A percentile compares a stretch with the other conserved stretches of the same genome.
Evolutionary conservation across 1,284 basidiomycete species (phyloP).

Genomic region (Papiliotrema laurentii): DNA sequence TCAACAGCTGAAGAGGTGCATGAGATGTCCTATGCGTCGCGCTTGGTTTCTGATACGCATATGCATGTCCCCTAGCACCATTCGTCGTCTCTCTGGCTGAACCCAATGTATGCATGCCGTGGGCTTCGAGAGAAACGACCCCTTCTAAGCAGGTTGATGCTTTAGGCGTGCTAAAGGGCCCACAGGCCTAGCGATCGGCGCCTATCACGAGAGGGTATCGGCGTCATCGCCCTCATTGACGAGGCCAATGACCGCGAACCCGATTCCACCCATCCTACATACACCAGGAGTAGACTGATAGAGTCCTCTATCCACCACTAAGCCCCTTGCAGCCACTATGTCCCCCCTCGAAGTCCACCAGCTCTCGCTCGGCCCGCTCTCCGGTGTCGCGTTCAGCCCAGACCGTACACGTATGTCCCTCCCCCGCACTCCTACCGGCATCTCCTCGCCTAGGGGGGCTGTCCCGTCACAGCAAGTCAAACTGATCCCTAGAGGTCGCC

Average conservation of each 20-base stretch:
- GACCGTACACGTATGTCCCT: slow-evolving; percentile 70
- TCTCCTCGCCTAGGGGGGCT: not conserved
- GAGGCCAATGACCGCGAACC: not conserved
- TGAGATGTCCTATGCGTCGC: too few relatives aligned
- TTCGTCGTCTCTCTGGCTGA: too few relatives aligned
- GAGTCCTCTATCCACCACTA: slow-evolving; percentile 14
- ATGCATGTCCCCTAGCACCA: too few relatives aligned
- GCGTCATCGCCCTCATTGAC: not conserved
- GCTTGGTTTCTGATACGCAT: too few relatives aligned
- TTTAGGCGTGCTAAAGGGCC: too few relatives aligned
- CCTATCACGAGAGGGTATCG: not conserved
- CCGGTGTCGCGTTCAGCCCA: slow-evolving; percentile 86
- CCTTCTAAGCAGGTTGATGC: too few relatives aligned
- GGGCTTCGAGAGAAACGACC: too few relatives aligned
- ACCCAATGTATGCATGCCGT: too few relatives aligned
- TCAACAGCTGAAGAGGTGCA: too few relatives aligned
- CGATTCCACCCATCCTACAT: not conserved
- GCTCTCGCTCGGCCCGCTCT: slow-evolving; percentile 77
- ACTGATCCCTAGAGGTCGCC: slow-evolving; percentile 65
- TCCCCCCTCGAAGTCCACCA: slow-evolving; percentile 68
- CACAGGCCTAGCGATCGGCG: not conserved
- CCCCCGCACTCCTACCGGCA: not conserved
- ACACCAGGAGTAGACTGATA: slow-evolving; percentile 30
- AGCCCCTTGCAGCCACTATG: slow-evolving; percentile 53
- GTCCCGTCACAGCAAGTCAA: not conserved